Percentiles rank a stretch among this genome's conserved stretches.
These are phyloP conservation scores for Flaveria linearis DNA, from an alignment of 129 eudicot species.

Conservation along the genomic window DNA sequence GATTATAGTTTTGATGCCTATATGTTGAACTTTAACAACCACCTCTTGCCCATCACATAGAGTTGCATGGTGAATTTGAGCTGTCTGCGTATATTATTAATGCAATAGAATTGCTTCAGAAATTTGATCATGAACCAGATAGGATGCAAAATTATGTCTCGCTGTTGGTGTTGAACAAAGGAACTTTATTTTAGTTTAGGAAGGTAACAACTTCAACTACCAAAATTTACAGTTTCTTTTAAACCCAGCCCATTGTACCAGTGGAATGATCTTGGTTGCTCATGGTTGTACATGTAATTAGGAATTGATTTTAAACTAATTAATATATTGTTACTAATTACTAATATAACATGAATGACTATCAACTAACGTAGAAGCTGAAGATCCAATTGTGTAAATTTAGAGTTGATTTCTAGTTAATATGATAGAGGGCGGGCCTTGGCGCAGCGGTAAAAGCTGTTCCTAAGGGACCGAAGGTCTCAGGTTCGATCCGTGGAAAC, in stretches of 20 bases:
- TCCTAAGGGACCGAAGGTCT: no score
- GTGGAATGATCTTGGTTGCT: constrained; percentile 3
- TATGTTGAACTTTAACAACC: constrained; percentile 96
- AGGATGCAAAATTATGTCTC: background rate
- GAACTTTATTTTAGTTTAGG: background rate
- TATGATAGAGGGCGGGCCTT: no score
- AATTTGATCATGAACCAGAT: background rate
- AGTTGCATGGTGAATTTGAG: constrained; percentile 98
- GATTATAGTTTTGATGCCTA: constrained; percentile 75
- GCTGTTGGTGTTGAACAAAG: constrained; percentile 1
- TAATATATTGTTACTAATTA: background rate
- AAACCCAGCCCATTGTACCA: background rate
- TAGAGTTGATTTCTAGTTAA: no score
- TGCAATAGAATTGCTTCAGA: background rate
- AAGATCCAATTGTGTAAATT: no score
- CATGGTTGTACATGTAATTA: background rate
- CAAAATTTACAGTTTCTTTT: background rate
- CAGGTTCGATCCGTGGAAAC: no score
- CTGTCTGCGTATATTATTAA: constrained; percentile 55
- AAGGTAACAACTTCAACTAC: background rate
- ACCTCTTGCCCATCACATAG: constrained; percentile 76
- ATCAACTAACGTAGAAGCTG: background rate
- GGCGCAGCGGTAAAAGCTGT: no score
- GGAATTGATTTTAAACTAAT: background rate
- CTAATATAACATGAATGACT: background rate